Conservation (phyloP, 306 rosid species). For the Astragalus membranaceus region DNA sequence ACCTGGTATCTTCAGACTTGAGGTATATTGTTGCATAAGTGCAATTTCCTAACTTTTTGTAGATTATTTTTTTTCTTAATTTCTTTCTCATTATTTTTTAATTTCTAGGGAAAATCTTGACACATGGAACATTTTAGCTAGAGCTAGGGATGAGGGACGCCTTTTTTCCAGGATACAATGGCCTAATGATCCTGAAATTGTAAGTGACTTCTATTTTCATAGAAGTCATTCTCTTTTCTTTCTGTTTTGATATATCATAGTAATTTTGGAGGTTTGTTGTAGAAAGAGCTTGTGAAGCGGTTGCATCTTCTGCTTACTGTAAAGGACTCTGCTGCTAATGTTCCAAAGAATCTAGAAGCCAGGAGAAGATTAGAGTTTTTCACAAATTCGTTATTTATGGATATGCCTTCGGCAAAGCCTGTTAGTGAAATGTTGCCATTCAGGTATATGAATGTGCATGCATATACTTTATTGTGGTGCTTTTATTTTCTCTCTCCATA, state of each 20-base stretch:
- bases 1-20: conserved; percentile 64
- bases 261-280: conserved; percentile 15
- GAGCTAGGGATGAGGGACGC: conserved; percentile 82
- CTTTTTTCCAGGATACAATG: conserved; percentile 69
- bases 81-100: background rate
- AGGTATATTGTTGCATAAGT: conserved; percentile 44
- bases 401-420: conserved; percentile 89
- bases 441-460: conserved; percentile 47
- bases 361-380: conserved; percentile 94
- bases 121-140: conserved; percentile 82
- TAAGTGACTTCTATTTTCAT: conserved; percentile 27
- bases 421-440: conserved; percentile 87
- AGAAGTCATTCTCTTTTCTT: background rate
- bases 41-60: background rate
- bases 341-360: conserved; percentile 98
- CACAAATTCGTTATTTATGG: conserved; percentile 91
- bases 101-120: conserved; percentile 79
- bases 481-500: background rate
- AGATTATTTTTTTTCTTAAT: background rate
- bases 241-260: background rate
- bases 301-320: conserved; percentile 92
- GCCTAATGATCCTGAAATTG: conserved; percentile 88
- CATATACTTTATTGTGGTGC: background rate
- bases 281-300: conserved; percentile 90
- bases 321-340: conserved; percentile 83